Evolutionary conservation across 1,284 basidiomycete genomes (phyloP).

Genomic region (Cutaneotrichosporon sp.): DNA sequence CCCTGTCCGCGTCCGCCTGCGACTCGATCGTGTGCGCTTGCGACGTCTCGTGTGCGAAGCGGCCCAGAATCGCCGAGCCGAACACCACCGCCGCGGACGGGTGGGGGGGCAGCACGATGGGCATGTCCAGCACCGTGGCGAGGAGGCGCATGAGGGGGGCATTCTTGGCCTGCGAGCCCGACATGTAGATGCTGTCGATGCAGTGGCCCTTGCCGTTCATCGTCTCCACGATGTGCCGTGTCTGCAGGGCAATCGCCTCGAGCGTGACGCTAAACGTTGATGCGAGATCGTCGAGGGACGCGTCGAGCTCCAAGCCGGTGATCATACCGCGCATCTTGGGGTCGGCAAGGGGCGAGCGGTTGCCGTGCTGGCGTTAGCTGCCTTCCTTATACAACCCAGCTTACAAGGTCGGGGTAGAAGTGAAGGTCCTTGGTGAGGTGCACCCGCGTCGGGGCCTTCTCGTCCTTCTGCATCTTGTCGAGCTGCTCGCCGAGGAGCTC

Average conservation of each 20-base stretch:
- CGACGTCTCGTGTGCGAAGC: constrained; percentile 73
- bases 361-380: constrained; percentile 61
- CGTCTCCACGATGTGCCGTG: constrained; percentile 87
- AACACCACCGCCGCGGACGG: constrained; percentile 82
- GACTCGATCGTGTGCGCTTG: constrained; percentile 38
- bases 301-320: constrained; percentile 80
- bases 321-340: constrained; percentile 89
- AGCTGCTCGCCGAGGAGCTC: constrained; percentile 74
- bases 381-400: background rate
- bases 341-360: constrained; percentile 94
- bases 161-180: constrained; percentile 88
- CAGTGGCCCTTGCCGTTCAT: constrained; percentile 86
- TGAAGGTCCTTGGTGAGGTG: constrained; percentile 88
- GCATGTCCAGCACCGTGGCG: constrained; percentile 79
- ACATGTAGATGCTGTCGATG: constrained; percentile 85
- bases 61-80: constrained; percentile 89
- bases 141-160: constrained; percentile 79
- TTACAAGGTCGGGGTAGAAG: constrained; percentile 83
- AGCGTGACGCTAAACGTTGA: constrained; percentile 88
- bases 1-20: constrained; percentile 54
- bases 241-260: constrained; percentile 93
- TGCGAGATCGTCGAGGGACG: constrained; percentile 76
- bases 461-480: constrained; percentile 65
- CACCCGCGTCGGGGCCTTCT: constrained; percentile 63
- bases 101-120: constrained; percentile 78